Conservation (phyloP, 805 yeast genomes). For the Dipodascus albidus region DNA sequence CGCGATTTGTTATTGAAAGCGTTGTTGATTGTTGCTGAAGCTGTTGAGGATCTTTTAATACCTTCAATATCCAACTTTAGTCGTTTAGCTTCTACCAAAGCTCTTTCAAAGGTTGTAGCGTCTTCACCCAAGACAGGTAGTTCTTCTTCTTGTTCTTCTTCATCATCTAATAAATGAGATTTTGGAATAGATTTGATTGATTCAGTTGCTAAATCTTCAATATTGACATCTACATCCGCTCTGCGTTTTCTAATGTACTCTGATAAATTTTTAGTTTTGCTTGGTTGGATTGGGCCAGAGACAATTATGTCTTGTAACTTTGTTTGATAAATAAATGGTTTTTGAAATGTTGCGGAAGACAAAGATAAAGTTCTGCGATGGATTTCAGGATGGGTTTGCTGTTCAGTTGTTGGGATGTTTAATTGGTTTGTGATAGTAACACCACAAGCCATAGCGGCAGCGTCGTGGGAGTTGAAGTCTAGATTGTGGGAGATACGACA, state of each 20-base stretch:
- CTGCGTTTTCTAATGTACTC: slow-evolving; percentile 2
- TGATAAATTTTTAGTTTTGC: not conserved
- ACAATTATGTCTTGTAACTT: not conserved
- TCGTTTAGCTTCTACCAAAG: slow-evolving; percentile 15
- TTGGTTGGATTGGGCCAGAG: slow-evolving; percentile 3
- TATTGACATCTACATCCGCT: slow-evolving; percentile 7
- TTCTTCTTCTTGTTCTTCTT: slow-evolving; percentile 11
- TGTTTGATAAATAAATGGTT: not conserved
- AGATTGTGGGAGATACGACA: slow-evolving; percentile 62
- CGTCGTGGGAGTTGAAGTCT: slow-evolving; percentile 59
- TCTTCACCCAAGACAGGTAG: slow-evolving; percentile 10
- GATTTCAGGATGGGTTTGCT: not conserved
- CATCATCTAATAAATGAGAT: slow-evolving; percentile 14
- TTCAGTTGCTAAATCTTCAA: slow-evolving; percentile 10
- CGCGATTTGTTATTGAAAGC: not conserved
- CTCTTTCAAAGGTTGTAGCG: slow-evolving; percentile 16
- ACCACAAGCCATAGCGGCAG: slow-evolving; percentile 63
- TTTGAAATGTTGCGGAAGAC: not conserved
- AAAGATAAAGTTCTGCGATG: not conserved
- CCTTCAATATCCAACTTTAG: slow-evolving; percentile 13
- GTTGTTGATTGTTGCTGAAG: not conserved
- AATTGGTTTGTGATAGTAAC: slow-evolving; percentile 32
- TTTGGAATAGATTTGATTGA: slow-evolving; percentile 9
- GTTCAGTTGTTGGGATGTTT: not conserved
- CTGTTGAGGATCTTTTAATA: not conserved